Base-by-base conservation (phyloP, 1,139 yeast genomes). In the Saccharomyces hybrid region DNA sequence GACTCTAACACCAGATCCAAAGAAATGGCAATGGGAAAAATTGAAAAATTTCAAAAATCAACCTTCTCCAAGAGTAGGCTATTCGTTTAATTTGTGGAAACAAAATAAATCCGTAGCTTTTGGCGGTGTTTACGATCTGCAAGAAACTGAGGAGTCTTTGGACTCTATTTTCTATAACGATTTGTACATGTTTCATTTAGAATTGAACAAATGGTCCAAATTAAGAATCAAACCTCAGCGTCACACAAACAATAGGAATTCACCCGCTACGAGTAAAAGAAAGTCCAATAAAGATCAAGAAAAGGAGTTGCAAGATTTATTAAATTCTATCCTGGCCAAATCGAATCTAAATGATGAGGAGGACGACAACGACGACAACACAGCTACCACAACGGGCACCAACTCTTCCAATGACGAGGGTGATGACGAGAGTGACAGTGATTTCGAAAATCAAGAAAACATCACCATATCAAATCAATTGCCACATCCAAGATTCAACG, bases 101-200 rank as follows among this genome's bases (percentile, higher is more conserved):
- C 44, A 38, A 38, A 95, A 95, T 57, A 82, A 98, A 75, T 98
- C 98, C 56, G 80, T 93, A n/a, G 67, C 91, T 67, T 93, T 91
- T 73, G 99, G 98, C 46, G 99, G 99, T 59, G 99, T 93, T 11
- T 91, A 81, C 66, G 99, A 93, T 71, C 87, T 80, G 57, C 96
- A 90, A 61, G 99, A 93, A 70, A 91, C 96, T 38, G 98, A 93
- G 69, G 99, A 93, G 69, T 82, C 87, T 52, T 74, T 93, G 59
- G 95, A 87, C 48, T 88, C 96, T 2, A 83, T 81, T 51, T 93
- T 91, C 67, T 93, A 80, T 73, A 90, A 91, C 66, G 84, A 84
- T 58, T 72, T 93, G 53, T 84, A 83, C 64, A 85, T 95, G 4
- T 91, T 88, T 67, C 96, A 91, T 59, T 76, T 85, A 27, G 97